Base-by-base conservation (phyloP, 2,329 filamentous ascomycete genomes). In the Penicillium psychrosexuale region DNA sequence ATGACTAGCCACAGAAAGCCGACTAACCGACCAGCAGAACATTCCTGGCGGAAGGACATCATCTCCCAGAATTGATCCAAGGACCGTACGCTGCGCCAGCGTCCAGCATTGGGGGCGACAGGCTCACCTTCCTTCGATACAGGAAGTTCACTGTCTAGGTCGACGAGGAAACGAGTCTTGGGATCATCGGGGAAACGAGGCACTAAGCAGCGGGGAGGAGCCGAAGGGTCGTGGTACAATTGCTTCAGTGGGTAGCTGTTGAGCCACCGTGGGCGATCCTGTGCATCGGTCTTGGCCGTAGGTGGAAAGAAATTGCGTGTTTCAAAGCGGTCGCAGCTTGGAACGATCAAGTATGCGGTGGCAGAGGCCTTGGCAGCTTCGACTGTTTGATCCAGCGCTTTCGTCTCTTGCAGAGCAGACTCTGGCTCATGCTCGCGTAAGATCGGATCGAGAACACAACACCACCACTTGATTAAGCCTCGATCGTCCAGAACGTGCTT, bases 1-100 rank as follows among this genome's bases (percentile, higher is more conserved):
- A 97, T 88, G 0, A 97, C 87, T 27, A 97, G 77, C 93, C 95
- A 99, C 27, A 97, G 81, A 63, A 99, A 99, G 0, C 95, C 95
- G 0, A 96, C 95, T 67, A 96, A 81, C 17, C 92, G 82, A 0
- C 94, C 95, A 33, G 91, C 90, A 0, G 92, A 96, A 68, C 94
- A 99, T 69, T 99, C 94, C 70, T 97, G 94, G 53, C 94, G 82
- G 69, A 90, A 97, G 0, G 92, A 88, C 93, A 99, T 97, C 82
- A 96, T 89, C 59, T 99, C 94, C 94, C 94, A 99, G 68, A 99
- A 99, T 63, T 92, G 86, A n/a, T 92, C 89, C 38, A 99, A 77
- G 0, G 85, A 89, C 69, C 82, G 87, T 24, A 97, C 86, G 56
- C 88, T 91, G 69, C 86, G 89, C 94, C 94, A 99, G 53, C 84